These are phyloP conservation scores for Sungouiella thailandica DNA, from an alignment of 805 yeast species.

Conservation along the genomic window DNA sequence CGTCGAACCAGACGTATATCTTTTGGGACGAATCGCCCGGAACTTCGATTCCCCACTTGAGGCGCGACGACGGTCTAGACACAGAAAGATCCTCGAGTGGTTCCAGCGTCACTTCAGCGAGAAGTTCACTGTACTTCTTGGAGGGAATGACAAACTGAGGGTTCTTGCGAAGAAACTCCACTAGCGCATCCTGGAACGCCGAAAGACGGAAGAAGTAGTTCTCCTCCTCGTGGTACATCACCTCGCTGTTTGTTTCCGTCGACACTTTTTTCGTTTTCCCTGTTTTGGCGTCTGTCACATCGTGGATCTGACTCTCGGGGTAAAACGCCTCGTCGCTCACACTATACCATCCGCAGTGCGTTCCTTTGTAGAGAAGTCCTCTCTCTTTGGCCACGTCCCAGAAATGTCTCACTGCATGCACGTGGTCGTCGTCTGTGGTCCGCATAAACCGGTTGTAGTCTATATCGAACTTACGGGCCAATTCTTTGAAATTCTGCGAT, in stretches of 20 bases:
- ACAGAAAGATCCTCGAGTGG: slow-evolving; percentile 70
- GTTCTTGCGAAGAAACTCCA: slow-evolving; percentile 43
- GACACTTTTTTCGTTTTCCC: slow-evolving; percentile 38
- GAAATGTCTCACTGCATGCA: slow-evolving; percentile 54
- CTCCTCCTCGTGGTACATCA: slow-evolving; percentile 67
- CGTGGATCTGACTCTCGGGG: slow-evolving; percentile 69
- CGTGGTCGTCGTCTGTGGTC: slow-evolving; percentile 84
- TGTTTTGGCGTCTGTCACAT: slow-evolving; percentile 16
- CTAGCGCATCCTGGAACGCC: slow-evolving; percentile 49
- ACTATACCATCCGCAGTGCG: slow-evolving; percentile 93
- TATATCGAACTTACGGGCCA: slow-evolving; percentile 58
- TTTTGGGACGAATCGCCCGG: slow-evolving; percentile 75
- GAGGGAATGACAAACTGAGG: slow-evolving; percentile 65
- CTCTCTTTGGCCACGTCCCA: slow-evolving; percentile 61
- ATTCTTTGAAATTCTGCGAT: slow-evolving; percentile 54
- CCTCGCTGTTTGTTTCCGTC: slow-evolving; percentile 73
- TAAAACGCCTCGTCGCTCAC: slow-evolving; percentile 92
- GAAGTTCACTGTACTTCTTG: slow-evolving; percentile 47
- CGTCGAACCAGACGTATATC: slow-evolving; percentile 97
- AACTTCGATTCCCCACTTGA: slow-evolving; percentile 87
- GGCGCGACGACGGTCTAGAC: slow-evolving; percentile 74
- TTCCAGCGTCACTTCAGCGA: slow-evolving; percentile 49
- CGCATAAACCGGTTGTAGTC: slow-evolving; percentile 74
- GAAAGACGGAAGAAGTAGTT: slow-evolving; percentile 84
- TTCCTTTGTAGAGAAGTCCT: slow-evolving; percentile 74